Conservation (phyloP, 768 basidiomycete genomes). For the Tulasnella sp. region DNA sequence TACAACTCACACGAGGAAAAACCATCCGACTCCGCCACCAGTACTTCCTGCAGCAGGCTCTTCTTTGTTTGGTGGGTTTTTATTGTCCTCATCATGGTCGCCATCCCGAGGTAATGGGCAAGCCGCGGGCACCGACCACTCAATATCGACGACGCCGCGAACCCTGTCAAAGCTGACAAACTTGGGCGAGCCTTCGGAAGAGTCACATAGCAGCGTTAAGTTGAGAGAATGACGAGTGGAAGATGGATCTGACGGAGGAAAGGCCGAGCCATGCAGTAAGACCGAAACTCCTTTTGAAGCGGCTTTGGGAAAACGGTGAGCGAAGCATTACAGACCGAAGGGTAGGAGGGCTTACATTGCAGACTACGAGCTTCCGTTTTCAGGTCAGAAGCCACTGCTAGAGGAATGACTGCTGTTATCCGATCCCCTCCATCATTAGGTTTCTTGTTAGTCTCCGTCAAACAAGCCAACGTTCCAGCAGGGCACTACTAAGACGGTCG, state of each 20-base stretch:
- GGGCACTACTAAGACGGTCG: conserved; percentile 41
- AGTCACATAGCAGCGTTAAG: conserved; percentile 46
- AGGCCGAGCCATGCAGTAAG: conserved; percentile 46
- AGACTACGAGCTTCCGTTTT: conserved; percentile 19
- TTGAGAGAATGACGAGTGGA: conserved; percentile 46
- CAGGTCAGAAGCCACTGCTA: conserved; percentile 36
- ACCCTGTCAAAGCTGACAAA: conserved; percentile 53
- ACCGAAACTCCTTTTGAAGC: conserved; percentile 47
- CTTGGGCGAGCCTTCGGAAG: conserved; percentile 25
- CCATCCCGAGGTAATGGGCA: conserved; percentile 32
- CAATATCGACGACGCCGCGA: conserved; percentile 38
- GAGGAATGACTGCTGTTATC: conserved; percentile 62
- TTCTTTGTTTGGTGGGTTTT: conserved; percentile 15
- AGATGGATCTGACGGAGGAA: conserved; percentile 40
- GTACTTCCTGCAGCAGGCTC: conserved; percentile 23
- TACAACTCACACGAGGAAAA: conserved; percentile 63
- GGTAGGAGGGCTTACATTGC: not conserved
- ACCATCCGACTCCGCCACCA: conserved; percentile 76
- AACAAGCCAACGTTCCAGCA: conserved; percentile 57
- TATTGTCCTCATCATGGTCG: conserved; percentile 4
- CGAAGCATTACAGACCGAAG: not conserved
- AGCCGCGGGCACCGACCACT: conserved; percentile 52
- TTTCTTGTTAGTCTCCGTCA: conserved; percentile 56
- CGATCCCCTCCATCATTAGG: conserved; percentile 38
- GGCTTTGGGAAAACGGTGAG: conserved; percentile 19